A percentile compares a stretch with the other conserved stretches of the same genome.
These are phyloP conservation scores for Heracleum sosnowskyi DNA, from an alignment of 129 eudicot species.

Conservation along the genomic window DNA sequence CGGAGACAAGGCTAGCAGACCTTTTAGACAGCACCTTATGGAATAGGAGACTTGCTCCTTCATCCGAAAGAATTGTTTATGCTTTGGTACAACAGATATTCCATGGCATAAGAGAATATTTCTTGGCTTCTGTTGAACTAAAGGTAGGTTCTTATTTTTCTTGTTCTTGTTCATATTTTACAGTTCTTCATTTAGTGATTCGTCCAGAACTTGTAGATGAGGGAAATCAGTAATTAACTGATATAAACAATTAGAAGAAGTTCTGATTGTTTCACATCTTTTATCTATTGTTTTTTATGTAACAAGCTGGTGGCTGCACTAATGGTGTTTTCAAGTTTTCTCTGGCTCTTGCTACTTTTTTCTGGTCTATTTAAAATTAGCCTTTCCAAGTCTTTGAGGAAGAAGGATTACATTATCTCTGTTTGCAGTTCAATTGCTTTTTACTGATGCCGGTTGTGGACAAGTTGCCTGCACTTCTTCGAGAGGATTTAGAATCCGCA, in stretches of 20 bases:
- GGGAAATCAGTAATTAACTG: neutral
- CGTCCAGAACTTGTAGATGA: neutral
- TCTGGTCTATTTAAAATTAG: neutral
- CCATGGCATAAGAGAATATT: slow-evolving; percentile 92
- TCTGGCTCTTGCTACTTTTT: neutral
- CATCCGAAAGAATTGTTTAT: slow-evolving; percentile 96
- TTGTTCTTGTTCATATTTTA: neutral
- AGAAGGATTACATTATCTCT: neutral
- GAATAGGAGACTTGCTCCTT: slow-evolving; percentile 94
- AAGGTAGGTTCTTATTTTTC: slow-evolving; percentile 40
- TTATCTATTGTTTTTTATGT: neutral
- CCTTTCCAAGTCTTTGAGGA: neutral
- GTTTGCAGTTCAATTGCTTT: slow-evolving; percentile 94
- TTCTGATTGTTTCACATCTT: neutral
- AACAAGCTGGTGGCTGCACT: neutral
- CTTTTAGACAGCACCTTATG: slow-evolving; percentile 92
- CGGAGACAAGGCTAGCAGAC: slow-evolving; percentile 91
- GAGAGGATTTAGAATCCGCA: slow-evolving; percentile 79
- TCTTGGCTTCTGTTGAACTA: slow-evolving; percentile 85
- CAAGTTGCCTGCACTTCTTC: slow-evolving; percentile 85
- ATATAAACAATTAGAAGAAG: neutral
- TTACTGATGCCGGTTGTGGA: slow-evolving; percentile 96
- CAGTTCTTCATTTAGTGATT: neutral
- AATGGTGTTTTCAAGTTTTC: neutral
- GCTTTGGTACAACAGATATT: slow-evolving; percentile 97